Evolutionary conservation across 495 filamentous ascomycete genomes (phyloP).

Genomic region (Hypoxylon rickii): DNA sequence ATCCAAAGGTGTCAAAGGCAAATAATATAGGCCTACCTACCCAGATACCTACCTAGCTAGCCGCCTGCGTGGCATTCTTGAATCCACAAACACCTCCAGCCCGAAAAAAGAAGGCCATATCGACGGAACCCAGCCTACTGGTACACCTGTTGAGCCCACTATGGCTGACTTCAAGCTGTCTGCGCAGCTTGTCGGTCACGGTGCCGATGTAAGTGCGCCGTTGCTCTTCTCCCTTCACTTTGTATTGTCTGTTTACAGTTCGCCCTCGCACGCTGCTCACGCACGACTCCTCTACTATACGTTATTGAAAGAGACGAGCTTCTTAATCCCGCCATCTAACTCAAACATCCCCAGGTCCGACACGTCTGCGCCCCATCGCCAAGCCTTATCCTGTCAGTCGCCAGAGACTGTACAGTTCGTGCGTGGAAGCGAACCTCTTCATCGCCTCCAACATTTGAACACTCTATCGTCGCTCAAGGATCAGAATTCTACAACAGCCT

Average conservation of each 20-base stretch:
- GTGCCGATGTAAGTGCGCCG: constrained; percentile 72
- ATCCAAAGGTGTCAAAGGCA: too few relatives aligned
- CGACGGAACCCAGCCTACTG: neutral
- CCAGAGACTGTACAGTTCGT: constrained; percentile 87
- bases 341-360: constrained; percentile 74
- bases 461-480: constrained; percentile 73
- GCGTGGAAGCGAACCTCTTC: constrained; percentile 71
- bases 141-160: neutral
- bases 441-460: constrained; percentile 72
- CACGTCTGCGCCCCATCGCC: constrained; percentile 78
- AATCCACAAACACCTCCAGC: too few relatives aligned
- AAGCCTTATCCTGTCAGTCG: constrained; percentile 77
- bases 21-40: too few relatives aligned
- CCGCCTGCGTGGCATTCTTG: too few relatives aligned
- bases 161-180: constrained; percentile 77
- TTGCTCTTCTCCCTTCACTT: constrained; percentile 24
- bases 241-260: neutral
- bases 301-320: too few relatives aligned
- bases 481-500: constrained; percentile 84
- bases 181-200: constrained; percentile 76
- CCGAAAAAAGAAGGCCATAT: too few relatives aligned
- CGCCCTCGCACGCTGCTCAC: neutral
- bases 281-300: neutral
- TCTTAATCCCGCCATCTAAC: too few relatives aligned
- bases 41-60: too few relatives aligned